These are phyloP conservation scores for Lineolata rhizophorae DNA, from an alignment of 495 filamentous ascomycete species.

Conservation along the genomic window DNA sequence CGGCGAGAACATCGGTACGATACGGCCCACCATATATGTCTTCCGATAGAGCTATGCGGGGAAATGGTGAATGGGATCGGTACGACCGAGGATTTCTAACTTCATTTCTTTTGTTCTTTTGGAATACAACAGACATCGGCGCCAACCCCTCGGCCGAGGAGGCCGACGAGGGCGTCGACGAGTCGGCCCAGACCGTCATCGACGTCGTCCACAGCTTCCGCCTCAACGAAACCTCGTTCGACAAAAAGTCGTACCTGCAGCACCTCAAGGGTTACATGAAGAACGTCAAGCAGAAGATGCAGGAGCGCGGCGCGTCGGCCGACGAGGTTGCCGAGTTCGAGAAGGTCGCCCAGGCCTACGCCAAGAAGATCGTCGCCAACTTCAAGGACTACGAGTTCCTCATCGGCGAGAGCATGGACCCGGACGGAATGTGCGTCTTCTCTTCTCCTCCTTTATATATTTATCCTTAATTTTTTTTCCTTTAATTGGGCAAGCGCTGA, in stretches of 20 bases:
- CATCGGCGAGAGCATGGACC: conserved; percentile 74
- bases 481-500: too few species aligned
- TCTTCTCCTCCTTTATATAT: not conserved
- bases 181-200: conserved; percentile 56
- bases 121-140: conserved; percentile 57
- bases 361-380: conserved; percentile 56
- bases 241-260: conserved; percentile 61
- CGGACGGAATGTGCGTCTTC: conserved; percentile 60
- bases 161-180: conserved; percentile 49
- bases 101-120: too few species aligned
- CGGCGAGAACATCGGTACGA: conserved; percentile 44
- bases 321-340: conserved; percentile 58
- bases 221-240: conserved; percentile 49
- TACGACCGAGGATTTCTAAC: too few species aligned
- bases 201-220: conserved; percentile 89
- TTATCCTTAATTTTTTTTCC: conserved; percentile 6
- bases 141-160: conserved; percentile 95
- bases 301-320: conserved; percentile 33
- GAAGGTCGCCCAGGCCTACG: conserved; percentile 40
- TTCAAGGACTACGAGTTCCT: conserved; percentile 95
- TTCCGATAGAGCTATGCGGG: too few species aligned
- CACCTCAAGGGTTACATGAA: conserved; percentile 97
- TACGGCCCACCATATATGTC: conserved; percentile 27
- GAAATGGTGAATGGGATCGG: too few species aligned
- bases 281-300: conserved; percentile 47